Evolutionary conservation across 2,329 filamentous ascomycete species (phyloP).

Genomic region (Neofusicoccum kwambonambiense): DNA sequence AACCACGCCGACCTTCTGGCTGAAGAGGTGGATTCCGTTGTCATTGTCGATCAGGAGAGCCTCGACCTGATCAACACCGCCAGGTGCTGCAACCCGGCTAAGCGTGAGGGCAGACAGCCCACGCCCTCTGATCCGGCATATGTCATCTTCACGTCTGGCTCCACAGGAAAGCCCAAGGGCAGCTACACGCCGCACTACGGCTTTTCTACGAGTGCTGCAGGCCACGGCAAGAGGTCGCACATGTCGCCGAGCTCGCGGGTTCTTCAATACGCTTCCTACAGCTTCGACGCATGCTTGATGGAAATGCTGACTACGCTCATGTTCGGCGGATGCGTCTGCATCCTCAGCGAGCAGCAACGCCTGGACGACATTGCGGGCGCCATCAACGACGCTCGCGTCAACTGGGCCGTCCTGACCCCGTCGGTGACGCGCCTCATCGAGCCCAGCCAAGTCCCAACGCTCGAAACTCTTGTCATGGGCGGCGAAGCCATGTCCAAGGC

Average conservation of each 20-base stretch:
- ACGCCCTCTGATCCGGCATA: constrained; percentile 19
- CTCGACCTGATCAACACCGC: constrained; percentile 46
- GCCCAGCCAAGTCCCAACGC: constrained; percentile 42
- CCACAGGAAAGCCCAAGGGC: constrained; percentile 97
- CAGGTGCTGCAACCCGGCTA: constrained; percentile 39
- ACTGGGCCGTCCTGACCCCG: constrained; percentile 37
- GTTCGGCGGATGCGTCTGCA: constrained; percentile 41
- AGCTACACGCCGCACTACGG: constrained; percentile 42
- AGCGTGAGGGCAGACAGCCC: constrained; percentile 21
- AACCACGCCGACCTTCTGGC: constrained; percentile 47
- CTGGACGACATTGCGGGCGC: constrained; percentile 47
- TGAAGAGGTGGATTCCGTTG: constrained; percentile 47
- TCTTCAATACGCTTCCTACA: constrained; percentile 27
- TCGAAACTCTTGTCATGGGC: constrained; percentile 37
- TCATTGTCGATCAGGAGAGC: constrained; percentile 48
- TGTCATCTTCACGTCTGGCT: constrained; percentile 93
- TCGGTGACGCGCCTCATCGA: constrained; percentile 38
- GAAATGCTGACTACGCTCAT: constrained; percentile 35
- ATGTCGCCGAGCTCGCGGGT: constrained; percentile 30
- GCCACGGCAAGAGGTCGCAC: constrained; percentile 8
- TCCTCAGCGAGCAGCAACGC: constrained; percentile 42
- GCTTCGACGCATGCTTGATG: constrained; percentile 33
- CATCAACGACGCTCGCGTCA: constrained; percentile 24
- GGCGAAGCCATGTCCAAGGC: constrained; percentile 27
- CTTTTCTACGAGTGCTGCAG: constrained; percentile 58